A percentile compares a stretch with the other conserved stretches of the same genome.
These are phyloP conservation scores for Plenodomus lindquistii DNA, from an alignment of 2,329 filamentous ascomycete species.

Conservation along the genomic window DNA sequence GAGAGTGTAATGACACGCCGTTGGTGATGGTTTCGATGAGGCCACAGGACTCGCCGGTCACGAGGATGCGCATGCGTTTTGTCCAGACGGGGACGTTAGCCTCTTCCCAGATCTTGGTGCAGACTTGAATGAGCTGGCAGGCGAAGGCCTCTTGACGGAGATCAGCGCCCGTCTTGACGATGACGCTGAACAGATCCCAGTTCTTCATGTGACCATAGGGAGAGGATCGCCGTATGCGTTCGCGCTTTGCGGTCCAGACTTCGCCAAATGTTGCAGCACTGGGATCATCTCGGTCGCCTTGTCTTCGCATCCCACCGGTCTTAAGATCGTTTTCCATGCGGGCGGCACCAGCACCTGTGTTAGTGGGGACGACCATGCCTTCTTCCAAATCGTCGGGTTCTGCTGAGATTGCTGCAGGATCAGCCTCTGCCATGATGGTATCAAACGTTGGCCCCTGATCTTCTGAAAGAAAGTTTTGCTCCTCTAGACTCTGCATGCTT, in stretches of 20 bases:
- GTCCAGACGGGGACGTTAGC: conserved; percentile 80
- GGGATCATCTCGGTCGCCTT: conserved; percentile 81
- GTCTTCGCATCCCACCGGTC: conserved; percentile 78
- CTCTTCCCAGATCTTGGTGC: conserved; percentile 79
- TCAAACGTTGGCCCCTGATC: conserved; percentile 77
- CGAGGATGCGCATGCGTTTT: conserved; percentile 83
- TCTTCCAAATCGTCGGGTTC: conserved; percentile 61
- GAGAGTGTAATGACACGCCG: conserved; percentile 81
- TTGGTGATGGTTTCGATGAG: conserved; percentile 88
- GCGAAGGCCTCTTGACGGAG: conserved; percentile 84
- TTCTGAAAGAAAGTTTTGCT: conserved; percentile 79
- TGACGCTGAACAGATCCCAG: conserved; percentile 85
- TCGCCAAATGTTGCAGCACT: conserved; percentile 86
- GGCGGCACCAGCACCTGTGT: conserved; percentile 73
- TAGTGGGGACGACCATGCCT: conserved; percentile 58
- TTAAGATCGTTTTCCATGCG: conserved; percentile 90
- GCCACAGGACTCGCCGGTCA: conserved; percentile 82
- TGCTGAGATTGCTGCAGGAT: conserved; percentile 55
- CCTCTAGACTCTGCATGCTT: conserved; percentile 85
- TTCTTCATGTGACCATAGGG: conserved; percentile 90
- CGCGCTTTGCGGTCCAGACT: conserved; percentile 82
- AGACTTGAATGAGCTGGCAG: conserved; percentile 80
- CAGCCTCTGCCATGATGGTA: conserved; percentile 76
- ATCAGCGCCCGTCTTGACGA: conserved; percentile 84
- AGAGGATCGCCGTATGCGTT: conserved; percentile 79